phyloP scores from a whole-genome alignment of 129 eudicot genomes.

The Oenanthe sinensis region DNA sequence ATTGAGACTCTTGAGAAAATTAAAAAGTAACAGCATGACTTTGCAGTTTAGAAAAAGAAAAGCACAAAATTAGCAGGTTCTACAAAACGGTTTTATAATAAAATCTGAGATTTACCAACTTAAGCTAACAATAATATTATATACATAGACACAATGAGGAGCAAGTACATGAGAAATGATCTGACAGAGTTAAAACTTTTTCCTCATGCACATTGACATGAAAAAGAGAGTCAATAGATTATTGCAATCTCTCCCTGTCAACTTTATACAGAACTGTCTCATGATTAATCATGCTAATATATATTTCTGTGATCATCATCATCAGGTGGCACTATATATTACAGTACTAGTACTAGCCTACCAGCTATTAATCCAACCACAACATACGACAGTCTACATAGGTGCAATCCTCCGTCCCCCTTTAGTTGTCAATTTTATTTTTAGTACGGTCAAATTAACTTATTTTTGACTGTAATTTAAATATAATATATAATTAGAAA shows the following conservation, averaged over 20 bases:
- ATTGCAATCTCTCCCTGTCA: conserved; percentile 7
- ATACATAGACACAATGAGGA: background rate
- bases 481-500: no score
- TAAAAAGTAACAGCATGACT: background rate
- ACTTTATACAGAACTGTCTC: conserved; percentile 1
- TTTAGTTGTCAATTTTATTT: no score
- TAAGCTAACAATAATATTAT: background rate
- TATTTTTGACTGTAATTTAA: no score
- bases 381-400: background rate
- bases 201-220: conserved; percentile 2
- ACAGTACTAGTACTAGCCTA: background rate
- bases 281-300: background rate
- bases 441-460: no score
- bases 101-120: background rate
- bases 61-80: background rate
- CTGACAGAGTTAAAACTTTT: background rate
- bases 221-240: conserved; percentile 8
- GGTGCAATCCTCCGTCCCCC: no score
- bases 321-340: background rate
- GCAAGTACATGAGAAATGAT: background rate
- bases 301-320: background rate
- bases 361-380: background rate
- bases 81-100: background rate
- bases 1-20: no score
- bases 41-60: background rate